Conservation (phyloP, 345 rosid species). For the Populus euphratica region DNA sequence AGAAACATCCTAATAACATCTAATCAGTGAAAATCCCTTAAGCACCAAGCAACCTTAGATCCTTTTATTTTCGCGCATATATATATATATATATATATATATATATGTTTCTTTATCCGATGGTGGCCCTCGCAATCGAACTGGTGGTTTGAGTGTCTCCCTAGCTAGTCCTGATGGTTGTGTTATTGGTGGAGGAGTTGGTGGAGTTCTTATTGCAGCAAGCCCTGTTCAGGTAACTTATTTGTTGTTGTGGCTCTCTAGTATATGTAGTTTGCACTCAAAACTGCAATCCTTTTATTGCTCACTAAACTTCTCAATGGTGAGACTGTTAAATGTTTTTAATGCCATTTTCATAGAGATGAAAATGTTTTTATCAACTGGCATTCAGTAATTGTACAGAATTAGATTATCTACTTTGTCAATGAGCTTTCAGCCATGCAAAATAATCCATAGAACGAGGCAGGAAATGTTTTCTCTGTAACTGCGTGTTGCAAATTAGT, state of each 20-base stretch:
- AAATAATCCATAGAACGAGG: background rate
- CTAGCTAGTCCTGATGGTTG: conserved; percentile 94
- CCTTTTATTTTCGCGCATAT: no score
- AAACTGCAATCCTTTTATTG: background rate
- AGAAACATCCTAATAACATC: no score
- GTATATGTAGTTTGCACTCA: background rate
- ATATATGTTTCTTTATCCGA: no score
- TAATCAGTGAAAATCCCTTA: no score
- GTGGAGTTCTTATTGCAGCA: conserved; percentile 89
- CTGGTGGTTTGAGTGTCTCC: conserved; percentile 78
- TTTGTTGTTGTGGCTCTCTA: background rate
- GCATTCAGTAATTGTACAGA: background rate
- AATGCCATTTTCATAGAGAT: background rate
- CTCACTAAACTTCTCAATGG: background rate
- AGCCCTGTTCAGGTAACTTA: conserved; percentile 74
- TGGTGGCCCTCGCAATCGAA: conserved; percentile 51
- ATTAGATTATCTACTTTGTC: background rate
- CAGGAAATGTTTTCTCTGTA: background rate
- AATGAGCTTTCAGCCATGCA: background rate
- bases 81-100: no score
- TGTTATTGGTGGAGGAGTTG: conserved; percentile 89
- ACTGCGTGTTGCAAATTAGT: background rate
- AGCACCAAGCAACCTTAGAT: no score
- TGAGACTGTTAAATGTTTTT: background rate
- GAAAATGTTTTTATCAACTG: background rate